phyloP scores from a whole-genome alignment of 2,329 filamentous ascomycete genomes.

The Acarospora socialis region DNA sequence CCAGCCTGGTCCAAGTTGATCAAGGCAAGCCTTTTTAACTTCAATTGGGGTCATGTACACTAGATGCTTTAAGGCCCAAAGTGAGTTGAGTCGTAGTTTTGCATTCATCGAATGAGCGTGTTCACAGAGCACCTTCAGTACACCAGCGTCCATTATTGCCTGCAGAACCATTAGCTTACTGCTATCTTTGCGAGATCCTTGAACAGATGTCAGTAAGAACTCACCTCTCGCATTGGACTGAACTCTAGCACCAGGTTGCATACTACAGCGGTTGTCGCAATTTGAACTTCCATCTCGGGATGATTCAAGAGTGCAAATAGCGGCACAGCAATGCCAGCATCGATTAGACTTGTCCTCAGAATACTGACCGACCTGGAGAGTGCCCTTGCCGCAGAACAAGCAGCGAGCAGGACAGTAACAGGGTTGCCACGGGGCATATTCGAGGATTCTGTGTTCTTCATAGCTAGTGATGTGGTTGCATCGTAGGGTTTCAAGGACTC shows the following conservation, averaged over 20 bases:
- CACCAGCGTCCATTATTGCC: conserved; percentile 58
- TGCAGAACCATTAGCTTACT: conserved; percentile 24
- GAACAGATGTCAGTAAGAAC: conserved; percentile 21
- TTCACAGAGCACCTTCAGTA: conserved; percentile 64
- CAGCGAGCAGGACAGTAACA: conserved; percentile 63
- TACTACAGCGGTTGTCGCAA: conserved; percentile 70
- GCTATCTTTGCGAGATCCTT: conserved; percentile 8
- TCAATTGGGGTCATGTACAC: conserved; percentile 57
- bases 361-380: conserved; percentile 74
- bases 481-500: conserved; percentile 57
- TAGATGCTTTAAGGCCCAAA: conserved; percentile 91
- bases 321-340: conserved; percentile 66
- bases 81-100: conserved; percentile 65
- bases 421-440: conserved; percentile 53
- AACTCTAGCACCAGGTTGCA: conserved; percentile 79
- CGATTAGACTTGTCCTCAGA: conserved; percentile 72
- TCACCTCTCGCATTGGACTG: conserved; percentile 78
- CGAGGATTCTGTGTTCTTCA: conserved; percentile 3
- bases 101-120: conserved; percentile 71
- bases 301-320: conserved; percentile 63
- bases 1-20: conserved; percentile 66
- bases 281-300: conserved; percentile 61
- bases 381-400: conserved; percentile 67
- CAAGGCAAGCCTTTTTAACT: conserved; percentile 62
- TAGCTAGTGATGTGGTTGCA: conserved; percentile 2